Evolutionary conservation across 2,329 filamentous ascomycete genomes (phyloP).

Genomic region (Aspergillus caelatus): DNA sequence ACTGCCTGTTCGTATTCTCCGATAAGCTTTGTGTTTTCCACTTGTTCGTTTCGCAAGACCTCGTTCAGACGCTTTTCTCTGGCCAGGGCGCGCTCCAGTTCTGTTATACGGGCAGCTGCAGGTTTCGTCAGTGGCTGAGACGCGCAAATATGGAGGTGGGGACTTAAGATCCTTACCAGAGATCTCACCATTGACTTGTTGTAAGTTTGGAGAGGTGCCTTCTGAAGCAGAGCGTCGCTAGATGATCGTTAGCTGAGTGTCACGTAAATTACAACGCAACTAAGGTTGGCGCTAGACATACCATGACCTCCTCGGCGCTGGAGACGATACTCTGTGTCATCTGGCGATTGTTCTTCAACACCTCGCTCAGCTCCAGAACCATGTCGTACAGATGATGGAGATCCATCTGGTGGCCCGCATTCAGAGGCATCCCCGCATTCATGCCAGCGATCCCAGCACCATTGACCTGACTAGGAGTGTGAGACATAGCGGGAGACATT

Average conservation of each 20-base stretch:
- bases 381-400: constrained; percentile 54
- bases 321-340: constrained; percentile 53
- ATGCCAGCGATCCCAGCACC: constrained; percentile 42
- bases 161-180: constrained; percentile 32
- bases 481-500: constrained; percentile 36
- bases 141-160: not conserved
- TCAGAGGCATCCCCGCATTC: constrained; percentile 44
- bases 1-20: constrained; percentile 51
- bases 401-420: constrained; percentile 56
- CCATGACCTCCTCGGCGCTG: constrained; percentile 53
- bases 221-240: constrained; percentile 49
- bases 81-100: constrained; percentile 52
- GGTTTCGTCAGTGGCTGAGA: not conserved
- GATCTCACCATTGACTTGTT: constrained; percentile 49
- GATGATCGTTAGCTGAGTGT: constrained; percentile 15
- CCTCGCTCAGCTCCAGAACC: constrained; percentile 53
- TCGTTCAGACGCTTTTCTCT: constrained; percentile 48
- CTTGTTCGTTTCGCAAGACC: constrained; percentile 49
- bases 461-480: constrained; percentile 36
- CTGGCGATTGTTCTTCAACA: constrained; percentile 53
- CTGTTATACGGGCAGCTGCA: constrained; percentile 45
- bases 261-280: not conserved
- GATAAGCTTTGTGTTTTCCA: constrained; percentile 52
- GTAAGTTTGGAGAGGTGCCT: constrained; percentile 41
- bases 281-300: constrained; percentile 27